Conservation (phyloP, 1,284 basidiomycete species). For the Singerocomus inundabilis region DNA sequence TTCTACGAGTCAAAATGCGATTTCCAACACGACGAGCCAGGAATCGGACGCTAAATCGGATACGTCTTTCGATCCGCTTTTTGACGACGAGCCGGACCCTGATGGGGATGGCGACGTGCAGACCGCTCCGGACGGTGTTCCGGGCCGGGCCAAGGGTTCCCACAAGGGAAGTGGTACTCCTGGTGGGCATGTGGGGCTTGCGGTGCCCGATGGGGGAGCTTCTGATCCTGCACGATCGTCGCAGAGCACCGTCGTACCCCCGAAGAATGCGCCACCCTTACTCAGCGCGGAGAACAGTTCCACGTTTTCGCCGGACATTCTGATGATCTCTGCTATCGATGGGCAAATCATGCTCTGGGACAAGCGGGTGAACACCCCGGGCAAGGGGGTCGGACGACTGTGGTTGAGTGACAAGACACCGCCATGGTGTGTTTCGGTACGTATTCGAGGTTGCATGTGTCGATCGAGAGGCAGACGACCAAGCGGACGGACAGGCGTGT, state of each 20-base stretch:
- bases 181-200: slow-evolving; percentile 20
- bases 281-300: slow-evolving; percentile 61
- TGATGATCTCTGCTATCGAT: slow-evolving; percentile 90
- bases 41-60: slow-evolving; percentile 72
- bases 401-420: slow-evolving; percentile 89
- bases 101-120: slow-evolving; percentile 39
- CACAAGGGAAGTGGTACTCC: slow-evolving; percentile 17
- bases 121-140: slow-evolving; percentile 15
- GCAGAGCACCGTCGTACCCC: slow-evolving; percentile 40
- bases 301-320: slow-evolving; percentile 76
- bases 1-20: slow-evolving; percentile 26
- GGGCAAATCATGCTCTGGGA: slow-evolving; percentile 95
- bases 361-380: slow-evolving; percentile 63
- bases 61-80: slow-evolving; percentile 75
- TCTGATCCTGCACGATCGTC: slow-evolving; percentile 31
- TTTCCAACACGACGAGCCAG: slow-evolving; percentile 23
- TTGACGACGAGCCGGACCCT: slow-evolving; percentile 73
- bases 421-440: slow-evolving; percentile 92
- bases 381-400: slow-evolving; percentile 77
- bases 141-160: slow-evolving; percentile 11
- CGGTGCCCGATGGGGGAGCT: slow-evolving; percentile 27
- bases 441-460: slow-evolving; percentile 21
- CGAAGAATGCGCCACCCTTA: slow-evolving; percentile 71
- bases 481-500: slow-evolving; percentile 62
- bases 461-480: slow-evolving; percentile 3